These are phyloP conservation scores for Anisodus tanguticus DNA, from an alignment of 257 asterid species.

Conservation along the genomic window DNA sequence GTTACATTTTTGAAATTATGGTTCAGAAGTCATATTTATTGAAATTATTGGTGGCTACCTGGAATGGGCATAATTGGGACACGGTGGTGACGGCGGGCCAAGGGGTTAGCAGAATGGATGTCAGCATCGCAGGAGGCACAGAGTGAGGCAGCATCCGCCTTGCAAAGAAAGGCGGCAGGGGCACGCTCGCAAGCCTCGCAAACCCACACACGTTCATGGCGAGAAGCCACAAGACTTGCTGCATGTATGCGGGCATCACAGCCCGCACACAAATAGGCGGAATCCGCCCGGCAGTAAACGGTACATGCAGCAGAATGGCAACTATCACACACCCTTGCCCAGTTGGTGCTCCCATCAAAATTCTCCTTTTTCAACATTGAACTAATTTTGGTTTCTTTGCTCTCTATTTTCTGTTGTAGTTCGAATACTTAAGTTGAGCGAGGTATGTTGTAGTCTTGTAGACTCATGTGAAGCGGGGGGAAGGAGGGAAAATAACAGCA, in stretches of 20 bases:
- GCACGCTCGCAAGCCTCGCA: slow-evolving; percentile 69
- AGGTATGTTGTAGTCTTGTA: background rate
- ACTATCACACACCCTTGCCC: slow-evolving; percentile 60
- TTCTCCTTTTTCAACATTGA: slow-evolving; percentile 47
- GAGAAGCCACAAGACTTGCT: slow-evolving; percentile 38
- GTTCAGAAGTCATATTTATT: background rate
- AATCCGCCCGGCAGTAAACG: slow-evolving; percentile 63
- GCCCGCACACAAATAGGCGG: slow-evolving; percentile 59
- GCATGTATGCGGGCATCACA: slow-evolving; percentile 65
- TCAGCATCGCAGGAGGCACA: slow-evolving; percentile 74
- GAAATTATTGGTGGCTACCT: background rate
- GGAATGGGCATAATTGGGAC: slow-evolving; percentile 58
- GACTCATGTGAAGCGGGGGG: background rate
- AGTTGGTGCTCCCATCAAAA: slow-evolving; percentile 30
- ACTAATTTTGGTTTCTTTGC: background rate
- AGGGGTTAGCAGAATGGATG: slow-evolving; percentile 83
- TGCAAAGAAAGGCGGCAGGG: slow-evolving; percentile 74
- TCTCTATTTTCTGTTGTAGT: slow-evolving; percentile 25
- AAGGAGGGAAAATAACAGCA: background rate
- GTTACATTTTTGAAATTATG: background rate
- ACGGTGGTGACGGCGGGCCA: slow-evolving; percentile 89
- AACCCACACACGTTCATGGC: slow-evolving; percentile 60
- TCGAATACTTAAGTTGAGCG: background rate
- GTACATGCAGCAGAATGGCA: slow-evolving; percentile 58
- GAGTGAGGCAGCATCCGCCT: slow-evolving; percentile 83